Evolutionary conservation across 2,329 filamentous ascomycete genomes (phyloP), one percentile per base, ranked within the genome.

Genomic region (Aspergillus nomiae): DNA sequence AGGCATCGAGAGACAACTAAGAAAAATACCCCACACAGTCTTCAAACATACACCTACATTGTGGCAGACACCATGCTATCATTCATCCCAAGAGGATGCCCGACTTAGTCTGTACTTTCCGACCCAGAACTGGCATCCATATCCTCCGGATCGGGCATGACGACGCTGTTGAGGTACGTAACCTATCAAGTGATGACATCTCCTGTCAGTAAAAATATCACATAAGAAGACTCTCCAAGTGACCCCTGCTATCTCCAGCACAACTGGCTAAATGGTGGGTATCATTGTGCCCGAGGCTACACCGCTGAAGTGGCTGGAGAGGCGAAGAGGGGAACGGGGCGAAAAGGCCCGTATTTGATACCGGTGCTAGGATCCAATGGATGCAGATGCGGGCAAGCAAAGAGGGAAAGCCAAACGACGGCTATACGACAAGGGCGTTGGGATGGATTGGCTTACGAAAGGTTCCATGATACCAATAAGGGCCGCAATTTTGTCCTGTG

Each of bases 361-460:
- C 65, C 60, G 61, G 64, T 45, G 61, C 66, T 64, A 66, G 48
- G 65, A 62, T 66, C 63, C 64, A 74, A 71, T 70, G 62, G 68
- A 69, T 65, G 65, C 66, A 68, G 65, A 63, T 53, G 59, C 63
- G 64, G 71, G 64, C 63, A 65, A 66, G 64, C 63, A 65, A 65
- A 64, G 63, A 63, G 60, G 59, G 65, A 57, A 60, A 63, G 58
- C 59, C 63, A 71, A 65, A 65, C 65, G 66, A 73, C 62, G 67
- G 67, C 65, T 63, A 61, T 61, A 68, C 58, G 63, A 58, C 60
- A 66, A 57, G 62, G 67, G 59, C 48, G 60, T 36, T 61, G 56
- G 63, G 59, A 60, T 65, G 63, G 86, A 90, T 89, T 81, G 63
- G 86, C 91, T 90, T 81, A 96, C 92, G 81, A 94, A 96, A 48